Evolutionary conservation across 805 yeast species (phyloP).

Genomic region (Zygoascus flipseniorum): DNA sequence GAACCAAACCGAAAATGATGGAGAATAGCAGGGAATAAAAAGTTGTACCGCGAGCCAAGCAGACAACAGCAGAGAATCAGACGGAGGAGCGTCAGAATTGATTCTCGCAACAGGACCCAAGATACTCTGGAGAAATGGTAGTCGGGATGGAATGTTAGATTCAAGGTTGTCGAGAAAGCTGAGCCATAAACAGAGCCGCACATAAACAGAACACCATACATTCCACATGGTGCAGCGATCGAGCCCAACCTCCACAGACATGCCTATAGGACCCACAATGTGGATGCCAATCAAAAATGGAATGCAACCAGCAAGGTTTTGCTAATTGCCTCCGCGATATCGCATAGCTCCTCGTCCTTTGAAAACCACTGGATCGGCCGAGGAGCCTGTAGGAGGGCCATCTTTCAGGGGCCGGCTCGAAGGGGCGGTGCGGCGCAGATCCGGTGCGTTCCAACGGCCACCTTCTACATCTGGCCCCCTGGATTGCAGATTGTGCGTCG

Average conservation of each 20-base stretch:
- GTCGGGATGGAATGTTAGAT: too few species aligned
- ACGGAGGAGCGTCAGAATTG: too few species aligned
- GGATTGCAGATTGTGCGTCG: too few species aligned
- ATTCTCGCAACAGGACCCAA: too few species aligned
- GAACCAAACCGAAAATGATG: background rate
- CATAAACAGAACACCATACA: background rate
- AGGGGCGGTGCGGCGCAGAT: background rate
- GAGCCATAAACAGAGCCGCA: background rate
- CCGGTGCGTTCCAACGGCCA: background rate
- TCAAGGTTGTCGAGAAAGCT: too few species aligned
- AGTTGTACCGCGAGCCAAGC: too few species aligned
- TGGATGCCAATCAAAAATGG: background rate
- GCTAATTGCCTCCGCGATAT: constrained; percentile 4
- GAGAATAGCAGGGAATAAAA: too few species aligned
- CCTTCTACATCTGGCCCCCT: background rate
- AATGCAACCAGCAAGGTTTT: background rate
- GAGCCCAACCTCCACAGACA: background rate
- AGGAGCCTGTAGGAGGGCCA: background rate
- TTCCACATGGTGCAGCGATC: background rate
- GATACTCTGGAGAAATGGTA: too few species aligned
- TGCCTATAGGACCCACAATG: background rate
- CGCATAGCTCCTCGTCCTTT: constrained; percentile 17
- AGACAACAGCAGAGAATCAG: too few species aligned
- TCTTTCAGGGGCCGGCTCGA: background rate
- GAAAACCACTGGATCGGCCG: background rate